These are phyloP conservation scores for Penicillium samsonianum DNA, from an alignment of 495 filamentous ascomycete species.

Conservation along the genomic window DNA sequence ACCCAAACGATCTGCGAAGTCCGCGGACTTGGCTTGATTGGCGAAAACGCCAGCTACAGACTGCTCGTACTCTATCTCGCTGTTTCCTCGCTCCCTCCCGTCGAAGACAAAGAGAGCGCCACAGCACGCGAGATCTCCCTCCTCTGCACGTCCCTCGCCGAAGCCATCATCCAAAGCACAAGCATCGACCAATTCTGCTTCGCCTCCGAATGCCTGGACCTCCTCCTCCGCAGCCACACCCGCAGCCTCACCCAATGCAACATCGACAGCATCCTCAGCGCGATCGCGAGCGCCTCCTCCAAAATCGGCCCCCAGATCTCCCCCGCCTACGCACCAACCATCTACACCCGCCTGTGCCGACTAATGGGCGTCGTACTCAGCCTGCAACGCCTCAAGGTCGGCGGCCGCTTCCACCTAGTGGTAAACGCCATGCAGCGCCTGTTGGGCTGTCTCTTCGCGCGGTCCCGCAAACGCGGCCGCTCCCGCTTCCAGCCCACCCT, in stretches of 20 bases:
- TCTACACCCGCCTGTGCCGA: constrained; percentile 63
- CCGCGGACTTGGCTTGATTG: constrained; percentile 35
- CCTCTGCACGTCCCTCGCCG: constrained; percentile 35
- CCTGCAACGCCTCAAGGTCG: constrained; percentile 64
- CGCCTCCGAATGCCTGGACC: constrained; percentile 53
- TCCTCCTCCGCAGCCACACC: constrained; percentile 57
- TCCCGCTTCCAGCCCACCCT: constrained; percentile 30
- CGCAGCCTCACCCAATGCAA: constrained; percentile 67
- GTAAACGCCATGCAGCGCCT: constrained; percentile 62
- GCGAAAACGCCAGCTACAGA: constrained; percentile 33
- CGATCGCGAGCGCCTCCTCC: constrained; percentile 56
- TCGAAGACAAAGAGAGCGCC: constrained; percentile 45
- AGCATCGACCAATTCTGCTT: constrained; percentile 57
- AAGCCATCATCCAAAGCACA: constrained; percentile 37
- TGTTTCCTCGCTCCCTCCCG: constrained; percentile 30
- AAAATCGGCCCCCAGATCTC: constrained; percentile 39
- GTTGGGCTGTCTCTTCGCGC: constrained; percentile 62
- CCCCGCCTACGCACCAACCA: constrained; percentile 45
- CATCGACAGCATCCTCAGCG: constrained; percentile 63
- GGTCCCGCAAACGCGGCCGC: constrained; percentile 49
- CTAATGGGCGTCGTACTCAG: constrained; percentile 57
- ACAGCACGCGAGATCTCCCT: constrained; percentile 40
- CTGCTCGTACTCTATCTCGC: constrained; percentile 44
- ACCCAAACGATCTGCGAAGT: constrained; percentile 37
- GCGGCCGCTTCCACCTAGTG: constrained; percentile 71